Conservation (phyloP, 495 filamentous ascomycete genomes). For the Aspergillus haitiensis region DNA sequence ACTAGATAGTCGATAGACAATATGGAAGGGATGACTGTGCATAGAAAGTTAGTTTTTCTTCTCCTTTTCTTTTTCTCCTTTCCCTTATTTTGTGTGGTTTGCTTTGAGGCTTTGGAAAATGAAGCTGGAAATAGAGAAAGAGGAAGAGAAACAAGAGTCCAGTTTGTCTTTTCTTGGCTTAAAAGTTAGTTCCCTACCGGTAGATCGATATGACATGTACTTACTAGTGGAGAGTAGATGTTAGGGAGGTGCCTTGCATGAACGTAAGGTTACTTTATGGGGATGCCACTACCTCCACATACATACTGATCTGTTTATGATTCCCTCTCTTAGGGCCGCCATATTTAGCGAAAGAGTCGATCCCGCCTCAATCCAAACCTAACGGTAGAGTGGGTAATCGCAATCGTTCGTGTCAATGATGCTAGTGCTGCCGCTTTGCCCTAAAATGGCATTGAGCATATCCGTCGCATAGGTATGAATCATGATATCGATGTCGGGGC, state of each 20-base stretch:
- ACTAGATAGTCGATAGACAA: no score
- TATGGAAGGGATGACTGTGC: no score
- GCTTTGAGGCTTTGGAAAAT: neutral
- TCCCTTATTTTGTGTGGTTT: neutral
- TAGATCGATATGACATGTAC: constrained; percentile 9
- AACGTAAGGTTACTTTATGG: constrained; percentile 10
- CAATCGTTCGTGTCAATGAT: no score
- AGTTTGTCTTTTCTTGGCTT: neutral
- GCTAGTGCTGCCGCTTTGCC: no score
- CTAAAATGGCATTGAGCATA: no score
- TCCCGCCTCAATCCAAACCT: no score
- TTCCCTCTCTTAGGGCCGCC: no score
- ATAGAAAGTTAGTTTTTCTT: constrained; percentile 3
- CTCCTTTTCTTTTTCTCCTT: constrained; percentile 1
- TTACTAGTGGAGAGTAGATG: neutral
- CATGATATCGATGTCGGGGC: no score
- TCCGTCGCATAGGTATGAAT: no score
- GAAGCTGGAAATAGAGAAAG: constrained; percentile 9
- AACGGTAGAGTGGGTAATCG: no score
- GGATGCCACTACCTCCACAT: neutral
- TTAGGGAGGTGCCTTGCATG: constrained; percentile 18
- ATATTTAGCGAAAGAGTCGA: no score
- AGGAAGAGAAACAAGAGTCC: neutral
- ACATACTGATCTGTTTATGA: no score
- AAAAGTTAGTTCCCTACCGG: neutral